A percentile compares a stretch with the other conserved stretches of the same genome.
These are phyloP conservation scores for Fusarium palustre DNA, from an alignment of 2,329 filamentous ascomycete genomes.

Conservation along the genomic window DNA sequence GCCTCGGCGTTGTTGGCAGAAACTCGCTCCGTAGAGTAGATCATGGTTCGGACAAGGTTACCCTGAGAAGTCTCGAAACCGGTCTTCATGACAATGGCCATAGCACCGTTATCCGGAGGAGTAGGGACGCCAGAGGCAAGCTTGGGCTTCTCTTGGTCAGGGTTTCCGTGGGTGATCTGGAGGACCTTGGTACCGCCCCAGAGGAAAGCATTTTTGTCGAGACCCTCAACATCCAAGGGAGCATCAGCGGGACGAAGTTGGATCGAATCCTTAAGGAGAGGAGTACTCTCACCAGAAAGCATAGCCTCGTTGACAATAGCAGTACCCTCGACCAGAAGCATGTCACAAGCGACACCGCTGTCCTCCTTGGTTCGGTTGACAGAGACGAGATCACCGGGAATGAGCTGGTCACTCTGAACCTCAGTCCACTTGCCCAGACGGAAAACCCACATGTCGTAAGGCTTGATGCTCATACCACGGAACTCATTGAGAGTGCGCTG, in stretches of 20 bases:
- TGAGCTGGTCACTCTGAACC: slow-evolving; percentile 87
- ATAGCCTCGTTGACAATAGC: slow-evolving; percentile 99
- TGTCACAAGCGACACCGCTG: slow-evolving; percentile 95
- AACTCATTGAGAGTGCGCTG: slow-evolving; percentile 97
- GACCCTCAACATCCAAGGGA: slow-evolving; percentile 83
- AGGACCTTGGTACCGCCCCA: slow-evolving; percentile 98
- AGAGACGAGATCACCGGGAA: slow-evolving; percentile 93
- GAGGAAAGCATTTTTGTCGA: slow-evolving; percentile 97
- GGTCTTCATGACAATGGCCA: slow-evolving; percentile 96
- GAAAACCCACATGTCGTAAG: slow-evolving; percentile 93
- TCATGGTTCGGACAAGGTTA: slow-evolving; percentile 98
- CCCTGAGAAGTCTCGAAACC: slow-evolving; percentile 99
- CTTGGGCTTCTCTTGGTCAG: slow-evolving; percentile 78
- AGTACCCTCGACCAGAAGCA: slow-evolving; percentile 93
- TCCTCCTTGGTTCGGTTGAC: slow-evolving; percentile 96
- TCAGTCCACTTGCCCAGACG: slow-evolving; percentile 89
- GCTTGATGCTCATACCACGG: slow-evolving; percentile 99
- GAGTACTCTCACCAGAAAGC: slow-evolving; percentile 98
- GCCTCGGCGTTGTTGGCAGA: slow-evolving; percentile 99
- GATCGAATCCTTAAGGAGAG: slow-evolving; percentile 94
- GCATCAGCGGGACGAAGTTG: slow-evolving; percentile 88
- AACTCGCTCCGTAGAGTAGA: slow-evolving; percentile 97
- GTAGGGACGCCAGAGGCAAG: slow-evolving; percentile 80
- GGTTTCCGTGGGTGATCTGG: slow-evolving; percentile 89
- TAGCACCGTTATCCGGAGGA: slow-evolving; percentile 92